These are phyloP conservation scores for Cryphonectria carpinicola DNA, from an alignment of 2,329 filamentous ascomycete species.

Conservation along the genomic window DNA sequence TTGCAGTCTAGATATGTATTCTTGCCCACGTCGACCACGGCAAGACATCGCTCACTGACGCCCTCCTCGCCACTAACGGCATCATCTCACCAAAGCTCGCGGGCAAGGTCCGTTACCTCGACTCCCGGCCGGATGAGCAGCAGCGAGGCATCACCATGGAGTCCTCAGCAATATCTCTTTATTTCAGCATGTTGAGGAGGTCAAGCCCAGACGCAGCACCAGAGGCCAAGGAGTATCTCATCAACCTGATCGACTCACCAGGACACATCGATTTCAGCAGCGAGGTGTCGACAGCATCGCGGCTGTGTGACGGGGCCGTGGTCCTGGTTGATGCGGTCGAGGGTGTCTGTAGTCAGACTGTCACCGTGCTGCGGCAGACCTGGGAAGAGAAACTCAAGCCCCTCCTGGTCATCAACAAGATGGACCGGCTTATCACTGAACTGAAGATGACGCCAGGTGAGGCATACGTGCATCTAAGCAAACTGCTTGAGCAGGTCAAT, in stretches of 20 bases:
- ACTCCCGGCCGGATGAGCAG: conserved; percentile 95
- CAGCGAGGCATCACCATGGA: conserved; percentile 99
- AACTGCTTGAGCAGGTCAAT: conserved; percentile 93
- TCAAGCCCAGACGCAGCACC: conserved; percentile 69
- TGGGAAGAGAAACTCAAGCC: conserved; percentile 97
- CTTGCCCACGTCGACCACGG: conserved; percentile 97
- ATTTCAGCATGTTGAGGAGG: conserved; percentile 87
- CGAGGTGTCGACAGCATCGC: conserved; percentile 93
- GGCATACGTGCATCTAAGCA: conserved; percentile 86
- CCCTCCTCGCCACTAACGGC: conserved; percentile 95
- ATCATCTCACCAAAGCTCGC: conserved; percentile 98
- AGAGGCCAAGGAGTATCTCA: conserved; percentile 84
- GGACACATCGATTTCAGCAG: conserved; percentile 99
- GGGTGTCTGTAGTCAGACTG: conserved; percentile 97
- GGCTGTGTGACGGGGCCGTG: conserved; percentile 91
- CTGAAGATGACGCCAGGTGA: conserved; percentile 90
- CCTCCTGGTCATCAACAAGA: conserved; percentile 95
- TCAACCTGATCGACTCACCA: conserved; percentile 97
- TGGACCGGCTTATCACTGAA: conserved; percentile 92
- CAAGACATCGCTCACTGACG: conserved; percentile 96
- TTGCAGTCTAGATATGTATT: conserved; percentile 73
- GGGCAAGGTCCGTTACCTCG: conserved; percentile 96
- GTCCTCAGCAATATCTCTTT: conserved; percentile 94
- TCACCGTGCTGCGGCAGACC: conserved; percentile 91
- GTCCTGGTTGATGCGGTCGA: conserved; percentile 96